Base-by-base conservation (phyloP, 2,329 filamentous ascomycete species). In the Monilinia laxa region DNA sequence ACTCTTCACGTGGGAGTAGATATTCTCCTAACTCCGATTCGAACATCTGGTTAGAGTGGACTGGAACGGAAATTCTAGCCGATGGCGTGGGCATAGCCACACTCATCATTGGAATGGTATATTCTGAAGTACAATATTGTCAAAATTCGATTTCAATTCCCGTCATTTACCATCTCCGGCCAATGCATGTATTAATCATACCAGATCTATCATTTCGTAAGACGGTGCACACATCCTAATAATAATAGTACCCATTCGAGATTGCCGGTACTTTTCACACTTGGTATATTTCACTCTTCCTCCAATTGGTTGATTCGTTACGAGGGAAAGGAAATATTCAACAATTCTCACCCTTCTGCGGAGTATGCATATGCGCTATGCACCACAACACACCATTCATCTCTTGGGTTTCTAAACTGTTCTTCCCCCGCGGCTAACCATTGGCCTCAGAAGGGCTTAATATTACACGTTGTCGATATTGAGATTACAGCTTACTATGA, bases 401-500 rank as follows among this genome's bases (percentile, higher is more conserved):
- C 31, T 38, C 18, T n/a, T 23, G 53, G 53, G 53, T 38, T n/a
- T 55, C 10, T 16, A 35, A n/a, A 12, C 10, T 18, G 11, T 11
- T 47, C n/a, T 51, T 51, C 18, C 57, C 57, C 57, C 57, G 57
- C 42, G 45, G 28, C 45, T 49, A 51, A 5, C 25, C 23, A 58
- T 14, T 16, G 18, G 5, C 20, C 18, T n/a, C 7, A 31, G 25
- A 47, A 59, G 18, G 40, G 14, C 20, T 31, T 59, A n/a, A 31
- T 12, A 59, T n/a, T 59, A 59, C 56, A 59, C 56, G 18, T 31
- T 47, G 40, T 59, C 3, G 57, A n/a, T 49, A 23, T 35, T 49
- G 14, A 49, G 57, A 25, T 59, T 35, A 49, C 42, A 49, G 40
- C 12, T 59, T 47, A 0, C 31, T 11, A 18, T 42, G 25, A 47